Evolutionary conservation across 208 protist genomes (phyloP).

Genomic region (Blechomonas ayalai): DNA sequence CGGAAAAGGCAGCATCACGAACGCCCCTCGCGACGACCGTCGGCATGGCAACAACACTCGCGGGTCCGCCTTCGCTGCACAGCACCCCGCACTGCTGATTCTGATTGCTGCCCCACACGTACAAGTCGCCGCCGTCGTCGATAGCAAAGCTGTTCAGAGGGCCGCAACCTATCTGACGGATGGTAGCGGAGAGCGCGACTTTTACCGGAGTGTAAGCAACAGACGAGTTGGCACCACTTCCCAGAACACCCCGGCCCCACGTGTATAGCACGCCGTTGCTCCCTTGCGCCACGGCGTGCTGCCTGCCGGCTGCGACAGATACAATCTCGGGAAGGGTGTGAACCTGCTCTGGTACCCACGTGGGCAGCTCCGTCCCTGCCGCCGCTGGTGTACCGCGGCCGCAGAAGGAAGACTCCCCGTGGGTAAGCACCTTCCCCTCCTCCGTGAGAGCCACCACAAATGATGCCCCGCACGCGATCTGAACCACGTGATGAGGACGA

Average conservation of each 20-base stretch:
- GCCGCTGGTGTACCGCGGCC: slow-evolving; percentile 5
- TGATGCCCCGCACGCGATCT: slow-evolving; percentile 65
- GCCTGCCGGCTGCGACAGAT: slow-evolving; percentile 39
- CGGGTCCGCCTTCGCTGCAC: neutral
- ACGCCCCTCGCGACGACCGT: slow-evolving; percentile 29
- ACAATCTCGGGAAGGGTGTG: slow-evolving; percentile 22
- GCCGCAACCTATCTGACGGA: slow-evolving; percentile 60
- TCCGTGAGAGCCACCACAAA: slow-evolving; percentile 58
- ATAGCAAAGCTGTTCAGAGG: slow-evolving; percentile 62
- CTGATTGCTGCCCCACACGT: slow-evolving; percentile 64
- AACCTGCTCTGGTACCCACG: slow-evolving; percentile 17
- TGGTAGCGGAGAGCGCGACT: slow-evolving; percentile 33
- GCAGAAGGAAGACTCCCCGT: slow-evolving; percentile 57
- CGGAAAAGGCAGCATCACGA: slow-evolving; percentile 54
- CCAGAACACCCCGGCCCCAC: slow-evolving; percentile 50
- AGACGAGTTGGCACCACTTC: slow-evolving; percentile 9
- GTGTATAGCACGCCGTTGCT: slow-evolving; percentile 38
- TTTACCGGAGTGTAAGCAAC: slow-evolving; percentile 21
- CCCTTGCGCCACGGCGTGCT: slow-evolving; percentile 62
- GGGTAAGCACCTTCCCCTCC: slow-evolving; percentile 39
- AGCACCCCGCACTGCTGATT: slow-evolving; percentile 39
- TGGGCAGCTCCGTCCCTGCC: no score
- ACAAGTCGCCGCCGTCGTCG: slow-evolving; percentile 46
- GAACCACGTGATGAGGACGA: slow-evolving; percentile 20
- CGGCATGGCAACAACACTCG: slow-evolving; percentile 13